phyloP scores from a whole-genome alignment of 495 filamentous ascomycete genomes.

The Parathielavia hyrcaniae region DNA sequence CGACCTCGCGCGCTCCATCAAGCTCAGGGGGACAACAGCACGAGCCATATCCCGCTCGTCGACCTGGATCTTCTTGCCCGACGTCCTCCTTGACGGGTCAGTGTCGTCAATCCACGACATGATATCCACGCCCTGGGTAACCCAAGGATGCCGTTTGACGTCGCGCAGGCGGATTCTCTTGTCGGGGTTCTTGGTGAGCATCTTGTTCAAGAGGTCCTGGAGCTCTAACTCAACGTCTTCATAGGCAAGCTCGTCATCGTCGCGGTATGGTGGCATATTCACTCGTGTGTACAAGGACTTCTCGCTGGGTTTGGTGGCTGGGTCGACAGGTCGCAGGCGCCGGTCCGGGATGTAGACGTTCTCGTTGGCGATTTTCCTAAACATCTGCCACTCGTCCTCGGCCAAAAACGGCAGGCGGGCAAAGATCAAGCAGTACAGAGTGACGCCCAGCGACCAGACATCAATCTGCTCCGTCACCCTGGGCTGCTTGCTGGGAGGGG shows the following conservation, averaged over 20 bases:
- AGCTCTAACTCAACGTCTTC: constrained; percentile 81
- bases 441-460: constrained; percentile 95
- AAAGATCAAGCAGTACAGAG: constrained; percentile 89
- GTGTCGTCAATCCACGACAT: constrained; percentile 87
- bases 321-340: constrained; percentile 71
- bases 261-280: constrained; percentile 44
- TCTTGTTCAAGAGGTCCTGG: constrained; percentile 68
- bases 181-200: constrained; percentile 83
- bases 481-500: constrained; percentile 34
- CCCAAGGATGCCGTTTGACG: constrained; percentile 96
- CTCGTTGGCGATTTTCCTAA: constrained; percentile 81
- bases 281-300: constrained; percentile 51
- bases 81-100: constrained; percentile 72
- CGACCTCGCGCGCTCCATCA: constrained; percentile 69
- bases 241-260: constrained; percentile 67
- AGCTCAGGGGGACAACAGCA: constrained; percentile 81
- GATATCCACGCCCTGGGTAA: constrained; percentile 71
- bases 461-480: constrained; percentile 69
- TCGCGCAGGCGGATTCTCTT: constrained; percentile 84
- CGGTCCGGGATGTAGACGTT: constrained; percentile 79
- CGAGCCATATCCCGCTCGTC: constrained; percentile 81
- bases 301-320: constrained; percentile 44
- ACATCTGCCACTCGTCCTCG: constrained; percentile 84
- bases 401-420: constrained; percentile 89
- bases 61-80: constrained; percentile 87